Base-by-base conservation (phyloP, 176 grass and related monocot species). In the Eremochloa ophiuroides region DNA sequence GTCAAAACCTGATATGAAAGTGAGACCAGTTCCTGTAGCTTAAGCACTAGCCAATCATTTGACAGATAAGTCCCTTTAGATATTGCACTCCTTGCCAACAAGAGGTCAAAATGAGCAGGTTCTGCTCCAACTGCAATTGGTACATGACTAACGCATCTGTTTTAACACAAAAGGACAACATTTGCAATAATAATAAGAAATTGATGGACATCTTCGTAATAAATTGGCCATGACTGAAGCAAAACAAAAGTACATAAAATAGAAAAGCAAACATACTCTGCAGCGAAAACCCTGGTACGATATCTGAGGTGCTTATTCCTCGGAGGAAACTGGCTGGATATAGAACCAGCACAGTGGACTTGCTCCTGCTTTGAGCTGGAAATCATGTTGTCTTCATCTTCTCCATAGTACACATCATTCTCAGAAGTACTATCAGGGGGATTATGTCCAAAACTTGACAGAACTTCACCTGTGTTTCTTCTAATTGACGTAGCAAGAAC, bases 301-400 rank as follows among this genome's bases (percentile, higher is more conserved):
- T 98, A 98, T 91, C 95, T 93, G 16, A 98, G 90, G 84, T 95
- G 86, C 47, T 93, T 98, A 72, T 89, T 91, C 80, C 95, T 98
- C 81, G 46, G 86, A 82, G 82, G 75, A 83, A 91, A 87, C 50
- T 85, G 89, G 81, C 78, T 84, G 44, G 42, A 67, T 35, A 16
- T 88, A 82, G 87, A 79, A 75, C 63, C 66, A 67, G 92, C 80
- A 7, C 66, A 51, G 65, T 89, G 61, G 64, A 35, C n/a, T 61
- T 73, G 73, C 59, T 89, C 90, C 85, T 87, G 81, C 67, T 93
- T 93, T 58, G 84, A 87, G 48, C 85, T 87, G 33, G 88, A 84
- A 65, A 98, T 98, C 95, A 98, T 98, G 58, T 79, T 88, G 80
- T 94, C 89, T 64, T 98, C 95, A 85, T 98, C 95, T 85, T 93